Base-by-base conservation (phyloP, 2,329 filamentous ascomycete species). In the Dendryphion nanum region DNA sequence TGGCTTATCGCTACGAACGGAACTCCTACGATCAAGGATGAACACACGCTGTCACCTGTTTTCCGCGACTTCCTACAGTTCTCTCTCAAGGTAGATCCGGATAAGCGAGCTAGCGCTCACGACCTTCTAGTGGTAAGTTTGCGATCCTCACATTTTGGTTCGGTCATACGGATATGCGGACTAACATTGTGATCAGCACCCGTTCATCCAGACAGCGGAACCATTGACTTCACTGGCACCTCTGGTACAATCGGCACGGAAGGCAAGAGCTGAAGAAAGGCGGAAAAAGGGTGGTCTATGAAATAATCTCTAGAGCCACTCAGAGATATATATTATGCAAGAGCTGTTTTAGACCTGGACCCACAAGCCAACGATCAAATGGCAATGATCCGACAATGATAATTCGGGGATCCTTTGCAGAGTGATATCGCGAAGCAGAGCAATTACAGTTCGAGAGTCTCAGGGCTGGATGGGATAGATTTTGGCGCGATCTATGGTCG, bases 1-100 rank as follows among this genome's bases (percentile, higher is more conserved):
- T 98, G 93, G 77, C 72, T 98, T 54, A 98, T 98, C 64, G 93
- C 93, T 37, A 97, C 93, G 21, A 95, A 95, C 60, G 93, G 93
- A 33, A 97, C 93, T 13, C 93, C 93, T 2, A 77, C 84, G 37
- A 95, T 98, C 70, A 97, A 97, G 71, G 89, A 96, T 48, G 89
- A 95, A 66, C 81, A 90, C 40, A 83, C 85, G 33, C 68, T 97
- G 35, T 87, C 86, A 7, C 73, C 80, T 0, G 79, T 91, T 3
- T 96, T 98, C 74, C 81, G 82, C 46, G 90, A 97, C 65, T 98
- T 97, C 67, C 72, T 98, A 47, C 83, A 86, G 57, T 89, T 95
- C 67, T 91, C 93, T 5, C 76, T 98, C 38, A 95, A 94, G 74
- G 93, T 98, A 5, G 93, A 97, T 61, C 91, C 93, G 1, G 93